Evolutionary conservation across 2,329 filamentous ascomycete genomes (phyloP).

Genomic region (Magnaporthales sp.): DNA sequence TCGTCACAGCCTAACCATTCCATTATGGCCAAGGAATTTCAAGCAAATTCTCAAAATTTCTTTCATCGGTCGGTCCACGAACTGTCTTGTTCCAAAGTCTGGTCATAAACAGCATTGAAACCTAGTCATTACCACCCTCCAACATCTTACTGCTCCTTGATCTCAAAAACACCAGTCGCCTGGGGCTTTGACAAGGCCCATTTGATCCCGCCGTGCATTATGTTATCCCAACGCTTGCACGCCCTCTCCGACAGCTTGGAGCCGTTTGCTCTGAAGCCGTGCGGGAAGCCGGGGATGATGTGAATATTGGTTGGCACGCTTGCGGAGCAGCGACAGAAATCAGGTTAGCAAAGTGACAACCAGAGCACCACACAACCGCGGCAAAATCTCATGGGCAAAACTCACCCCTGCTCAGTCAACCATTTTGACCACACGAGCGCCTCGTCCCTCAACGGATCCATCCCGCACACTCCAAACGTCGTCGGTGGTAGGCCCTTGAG

Average conservation of each 20-base stretch:
- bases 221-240: slow-evolving; percentile 31
- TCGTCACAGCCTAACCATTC: too few relatives aligned
- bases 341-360: slow-evolving; percentile 12
- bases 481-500: slow-evolving; percentile 21
- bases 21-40: too few relatives aligned
- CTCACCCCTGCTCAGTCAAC: slow-evolving; percentile 9
- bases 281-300: slow-evolving; percentile 11
- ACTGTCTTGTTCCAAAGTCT: neutral
- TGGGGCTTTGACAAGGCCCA: slow-evolving; percentile 38
- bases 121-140: neutral
- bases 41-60: too few relatives aligned
- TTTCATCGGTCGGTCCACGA: neutral
- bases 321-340: slow-evolving; percentile 17
- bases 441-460: slow-evolving; percentile 10
- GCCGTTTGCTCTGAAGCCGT: slow-evolving; percentile 13
- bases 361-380: neutral
- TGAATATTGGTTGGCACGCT: slow-evolving; percentile 20
- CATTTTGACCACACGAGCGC: slow-evolving; percentile 9
- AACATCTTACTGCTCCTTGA: slow-evolving; percentile 4
- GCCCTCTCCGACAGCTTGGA: slow-evolving; percentile 23
- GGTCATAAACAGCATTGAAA: neutral
- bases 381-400: neutral
- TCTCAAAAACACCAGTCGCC: slow-evolving; percentile 42
- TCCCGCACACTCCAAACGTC: slow-evolving; percentile 7
- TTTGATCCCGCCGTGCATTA: slow-evolving; percentile 32